Base-by-base conservation (phyloP, 2,329 filamentous ascomycete species). In the Nigrospora osmanthi region DNA sequence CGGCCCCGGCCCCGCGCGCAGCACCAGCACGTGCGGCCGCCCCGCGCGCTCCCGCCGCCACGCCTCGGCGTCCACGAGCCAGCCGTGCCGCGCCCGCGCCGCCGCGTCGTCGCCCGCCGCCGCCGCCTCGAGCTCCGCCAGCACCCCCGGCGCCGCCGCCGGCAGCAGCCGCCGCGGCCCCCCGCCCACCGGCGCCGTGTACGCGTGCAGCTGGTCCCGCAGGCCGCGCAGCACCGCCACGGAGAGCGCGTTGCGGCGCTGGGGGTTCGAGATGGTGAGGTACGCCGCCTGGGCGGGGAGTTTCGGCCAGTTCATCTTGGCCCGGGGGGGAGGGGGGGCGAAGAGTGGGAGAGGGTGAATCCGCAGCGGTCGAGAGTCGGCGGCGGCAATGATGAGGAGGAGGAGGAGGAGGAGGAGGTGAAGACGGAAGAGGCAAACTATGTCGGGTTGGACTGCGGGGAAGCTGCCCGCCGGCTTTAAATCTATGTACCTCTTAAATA, bases 21-120 rank as follows among this genome's bases (percentile, higher is more conserved):
- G 54, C 36, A 65, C 58, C 11, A 65, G 53, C 6, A 62, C 58
- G 11, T 48, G 53, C n/a, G 60, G 61, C 1, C 62, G 45, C 15
- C 30, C 45, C 2, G 38, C 38, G 7, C 59, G 57, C 14, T 47
- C 52, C 11, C 7, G 15, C 10, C 17, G 46, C 58, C 61, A 65
- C 17, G 51, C 36, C 0, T 46, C 28, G 9, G 52, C 35, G 42
- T 59, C 49, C 11, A 56, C 39, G 1, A 65, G 59, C 61, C 62
- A 65, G 31, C 31, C n/a, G 45, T 55, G 46, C 13, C 50, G 42
- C 9, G 13, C 11, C 11, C 14, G 4, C 4, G 47, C 44, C 12
- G 38, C 14, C n/a, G 14, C 11, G 32, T 38, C n/a, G 5, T 16
- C 3, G 23, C 9, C 41, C 13, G 15, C 11, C 15, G 16, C n/a